A percentile compares a stretch with the other conserved stretches of the same genome.
phyloP scores from a whole-genome alignment of 306 rosid species.

The Biancaea sappan region DNA sequence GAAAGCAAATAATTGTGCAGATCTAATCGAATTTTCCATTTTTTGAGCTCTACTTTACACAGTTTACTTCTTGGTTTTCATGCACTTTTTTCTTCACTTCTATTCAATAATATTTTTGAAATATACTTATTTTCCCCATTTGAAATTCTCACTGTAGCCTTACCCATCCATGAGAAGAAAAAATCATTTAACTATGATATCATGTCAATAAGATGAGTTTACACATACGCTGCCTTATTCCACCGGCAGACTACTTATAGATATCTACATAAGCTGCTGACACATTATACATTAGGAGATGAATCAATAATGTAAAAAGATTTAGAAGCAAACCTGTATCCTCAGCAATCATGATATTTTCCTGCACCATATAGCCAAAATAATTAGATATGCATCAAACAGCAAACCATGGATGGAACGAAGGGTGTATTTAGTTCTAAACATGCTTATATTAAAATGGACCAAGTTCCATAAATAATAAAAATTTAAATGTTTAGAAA shows the following conservation, averaged over 20 bases:
- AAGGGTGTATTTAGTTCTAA: conserved; percentile 16
- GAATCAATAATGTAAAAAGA: conserved; percentile 20
- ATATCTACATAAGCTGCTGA: conserved; percentile 16
- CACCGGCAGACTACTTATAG: neutral
- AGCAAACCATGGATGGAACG: neutral
- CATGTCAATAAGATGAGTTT: neutral
- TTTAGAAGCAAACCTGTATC: conserved; percentile 76
- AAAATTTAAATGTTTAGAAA: neutral
- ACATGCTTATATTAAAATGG: neutral
- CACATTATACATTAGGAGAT: conserved; percentile 16
- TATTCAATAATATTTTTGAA: neutral
- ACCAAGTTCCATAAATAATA: neutral
- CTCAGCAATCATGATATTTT: conserved; percentile 46
- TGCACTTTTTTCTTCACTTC: neutral
- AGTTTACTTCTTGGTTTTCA: neutral
- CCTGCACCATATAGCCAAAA: conserved; percentile 65
- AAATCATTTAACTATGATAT: neutral
- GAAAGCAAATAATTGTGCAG: neutral
- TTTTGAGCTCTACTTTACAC: neutral
- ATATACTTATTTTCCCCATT: neutral
- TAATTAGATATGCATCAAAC: conserved; percentile 34
- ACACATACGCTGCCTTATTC: neutral
- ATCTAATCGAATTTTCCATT: neutral
- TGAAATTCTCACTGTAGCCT: neutral
- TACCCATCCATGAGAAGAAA: neutral